Conservation (phyloP, 306 rosid genomes). For the Cicer arietinum region DNA sequence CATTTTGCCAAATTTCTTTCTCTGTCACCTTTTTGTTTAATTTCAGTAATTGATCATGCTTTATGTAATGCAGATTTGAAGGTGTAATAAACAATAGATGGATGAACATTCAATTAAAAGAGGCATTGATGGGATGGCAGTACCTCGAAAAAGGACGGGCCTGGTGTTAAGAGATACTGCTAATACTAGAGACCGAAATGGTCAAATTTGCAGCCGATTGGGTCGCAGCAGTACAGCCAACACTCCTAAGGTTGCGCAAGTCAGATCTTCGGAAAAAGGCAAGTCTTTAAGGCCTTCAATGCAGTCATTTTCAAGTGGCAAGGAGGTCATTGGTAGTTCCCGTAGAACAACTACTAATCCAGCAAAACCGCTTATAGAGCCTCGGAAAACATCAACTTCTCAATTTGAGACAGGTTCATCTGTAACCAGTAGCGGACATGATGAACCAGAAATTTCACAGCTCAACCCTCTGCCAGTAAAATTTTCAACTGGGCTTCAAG, state of each 20-base stretch:
- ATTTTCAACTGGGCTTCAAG: slow-evolving; percentile 49
- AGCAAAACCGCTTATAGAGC: slow-evolving; percentile 51
- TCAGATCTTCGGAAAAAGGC: slow-evolving; percentile 55
- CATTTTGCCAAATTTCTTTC: not conserved
- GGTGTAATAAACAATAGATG: slow-evolving; percentile 56
- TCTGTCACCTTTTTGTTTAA: not conserved
- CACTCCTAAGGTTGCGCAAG: slow-evolving; percentile 58
- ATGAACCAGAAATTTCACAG: slow-evolving; percentile 62
- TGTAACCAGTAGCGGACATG: slow-evolving; percentile 70
- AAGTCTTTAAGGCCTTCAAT: slow-evolving; percentile 57
- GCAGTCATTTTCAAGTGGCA: slow-evolving; percentile 55
- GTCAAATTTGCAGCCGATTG: slow-evolving; percentile 58
- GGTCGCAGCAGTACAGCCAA: slow-evolving; percentile 65
- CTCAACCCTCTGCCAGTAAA: slow-evolving; percentile 49
- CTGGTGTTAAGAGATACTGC: slow-evolving; percentile 60
- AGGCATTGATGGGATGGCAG: slow-evolving; percentile 54
- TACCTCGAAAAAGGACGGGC: slow-evolving; percentile 63
- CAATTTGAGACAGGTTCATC: slow-evolving; percentile 69
- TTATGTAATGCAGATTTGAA: slow-evolving; percentile 50
- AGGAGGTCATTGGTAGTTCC: slow-evolving; percentile 72
- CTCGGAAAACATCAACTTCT: slow-evolving; percentile 53
- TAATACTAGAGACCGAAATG: slow-evolving; percentile 57
- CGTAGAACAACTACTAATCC: slow-evolving; percentile 55
- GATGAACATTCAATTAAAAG: slow-evolving; percentile 71
- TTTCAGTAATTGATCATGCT: not conserved